phyloP scores from a whole-genome alignment of 1,139 yeast species.

The Taiozyma sp. region DNA sequence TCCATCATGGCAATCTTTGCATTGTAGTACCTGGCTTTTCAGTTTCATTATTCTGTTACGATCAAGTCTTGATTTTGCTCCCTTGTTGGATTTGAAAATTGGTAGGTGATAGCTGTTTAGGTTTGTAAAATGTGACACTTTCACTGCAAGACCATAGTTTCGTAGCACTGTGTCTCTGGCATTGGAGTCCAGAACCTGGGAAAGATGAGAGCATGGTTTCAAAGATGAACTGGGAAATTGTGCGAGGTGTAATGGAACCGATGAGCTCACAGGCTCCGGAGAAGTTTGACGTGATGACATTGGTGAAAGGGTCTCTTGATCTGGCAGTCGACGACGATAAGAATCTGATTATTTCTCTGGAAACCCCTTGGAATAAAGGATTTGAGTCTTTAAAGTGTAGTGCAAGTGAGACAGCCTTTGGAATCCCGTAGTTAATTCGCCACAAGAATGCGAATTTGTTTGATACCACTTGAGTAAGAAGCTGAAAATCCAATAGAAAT shows the following conservation, averaged over 20 bases:
- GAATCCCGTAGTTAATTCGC: background rate
- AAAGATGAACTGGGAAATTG: constrained; percentile 21
- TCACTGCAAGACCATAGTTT: constrained; percentile 57
- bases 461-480: background rate
- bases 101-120: constrained; percentile 24
- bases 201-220: constrained; percentile 50
- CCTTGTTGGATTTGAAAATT: constrained; percentile 4
- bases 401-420: background rate
- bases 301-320: background rate
- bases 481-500: background rate
- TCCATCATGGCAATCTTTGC: constrained; percentile 40
- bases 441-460: background rate
- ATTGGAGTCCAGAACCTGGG: constrained; percentile 47
- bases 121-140: constrained; percentile 35
- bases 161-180: constrained; percentile 52
- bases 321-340: background rate
- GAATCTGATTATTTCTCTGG: background rate
- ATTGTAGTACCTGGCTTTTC: constrained; percentile 41
- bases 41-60: constrained; percentile 32
- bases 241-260: background rate
- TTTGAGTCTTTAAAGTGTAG: background rate
- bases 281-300: constrained; percentile 3
- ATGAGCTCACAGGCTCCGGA: constrained; percentile 1
- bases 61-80: constrained; percentile 32
- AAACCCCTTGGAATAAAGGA: background rate